Conservation (phyloP, 192 early-diverging fungal species). For the Coemansia erecta region DNA sequence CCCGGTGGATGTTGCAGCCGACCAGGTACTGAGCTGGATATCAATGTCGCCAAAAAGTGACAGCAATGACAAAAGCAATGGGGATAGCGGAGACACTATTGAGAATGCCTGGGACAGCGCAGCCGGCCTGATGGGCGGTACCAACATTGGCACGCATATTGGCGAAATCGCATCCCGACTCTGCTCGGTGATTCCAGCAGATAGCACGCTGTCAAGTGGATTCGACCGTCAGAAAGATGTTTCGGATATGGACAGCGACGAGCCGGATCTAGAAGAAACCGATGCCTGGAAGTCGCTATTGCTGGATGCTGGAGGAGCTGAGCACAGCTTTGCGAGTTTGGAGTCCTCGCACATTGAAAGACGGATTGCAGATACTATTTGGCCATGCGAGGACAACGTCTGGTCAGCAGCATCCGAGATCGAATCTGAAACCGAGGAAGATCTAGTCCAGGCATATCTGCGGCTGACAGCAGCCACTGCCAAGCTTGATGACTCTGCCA, state of each 20-base stretch:
- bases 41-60: not conserved
- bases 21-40: constrained; percentile 35
- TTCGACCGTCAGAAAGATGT: not conserved
- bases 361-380: constrained; percentile 1
- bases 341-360: not conserved
- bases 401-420: not conserved
- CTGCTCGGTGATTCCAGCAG: constrained; percentile 15
- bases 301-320: not conserved
- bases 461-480: constrained; percentile 4
- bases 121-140: constrained; percentile 36
- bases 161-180: constrained; percentile 33
- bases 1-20: constrained; percentile 5
- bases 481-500: not conserved
- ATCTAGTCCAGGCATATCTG: constrained; percentile 33
- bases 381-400: not conserved
- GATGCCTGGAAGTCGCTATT: constrained; percentile 3
- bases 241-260: not conserved
- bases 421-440: not conserved
- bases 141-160: constrained; percentile 18
- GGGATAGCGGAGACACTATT: not conserved
- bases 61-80: not conserved
- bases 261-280: not conserved
- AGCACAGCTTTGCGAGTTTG: not conserved
- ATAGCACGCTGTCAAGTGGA: not conserved
- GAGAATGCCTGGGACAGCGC: constrained; percentile 29